These are phyloP conservation scores for Tylopilus sp. DNA, from an alignment of 768 basidiomycete species.

Conservation along the genomic window DNA sequence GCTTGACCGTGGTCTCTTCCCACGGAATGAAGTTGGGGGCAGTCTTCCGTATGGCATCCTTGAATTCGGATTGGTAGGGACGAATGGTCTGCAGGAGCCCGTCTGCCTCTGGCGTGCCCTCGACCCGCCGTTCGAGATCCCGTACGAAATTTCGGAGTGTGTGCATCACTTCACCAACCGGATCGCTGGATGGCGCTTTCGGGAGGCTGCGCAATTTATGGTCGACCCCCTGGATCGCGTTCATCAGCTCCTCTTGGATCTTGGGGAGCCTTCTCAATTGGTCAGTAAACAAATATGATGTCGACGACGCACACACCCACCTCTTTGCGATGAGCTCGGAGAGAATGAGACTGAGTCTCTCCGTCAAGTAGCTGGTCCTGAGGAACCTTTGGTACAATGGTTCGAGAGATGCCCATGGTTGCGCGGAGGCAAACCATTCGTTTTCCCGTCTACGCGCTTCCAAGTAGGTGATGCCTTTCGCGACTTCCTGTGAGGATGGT, in stretches of 20 bases:
- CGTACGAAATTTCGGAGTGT: slow-evolving; percentile 45
- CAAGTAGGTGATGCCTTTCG: slow-evolving; percentile 42
- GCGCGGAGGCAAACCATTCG: slow-evolving; percentile 49
- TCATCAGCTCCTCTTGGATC: slow-evolving; percentile 56
- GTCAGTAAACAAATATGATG: neutral
- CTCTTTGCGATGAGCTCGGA: slow-evolving; percentile 61
- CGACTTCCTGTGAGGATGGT: slow-evolving; percentile 26
- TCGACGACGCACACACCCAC: slow-evolving; percentile 34
- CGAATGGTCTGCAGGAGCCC: slow-evolving; percentile 58
- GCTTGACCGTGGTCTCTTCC: slow-evolving; percentile 14
- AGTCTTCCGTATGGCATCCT: slow-evolving; percentile 44
- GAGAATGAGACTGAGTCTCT: slow-evolving; percentile 54
- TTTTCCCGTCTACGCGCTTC: slow-evolving; percentile 57
- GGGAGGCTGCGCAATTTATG: slow-evolving; percentile 37
- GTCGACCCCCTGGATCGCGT: slow-evolving; percentile 39
- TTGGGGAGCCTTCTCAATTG: slow-evolving; percentile 48
- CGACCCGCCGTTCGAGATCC: slow-evolving; percentile 43
- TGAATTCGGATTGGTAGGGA: slow-evolving; percentile 46
- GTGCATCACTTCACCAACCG: slow-evolving; percentile 52
- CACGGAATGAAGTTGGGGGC: slow-evolving; percentile 60
- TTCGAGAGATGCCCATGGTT: slow-evolving; percentile 57
- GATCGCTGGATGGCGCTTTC: slow-evolving; percentile 50
- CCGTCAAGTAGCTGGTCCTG: slow-evolving; percentile 54
- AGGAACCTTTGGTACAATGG: slow-evolving; percentile 38
- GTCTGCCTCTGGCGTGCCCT: slow-evolving; percentile 49